phyloP scores from a whole-genome alignment of 257 asterid species.

The Lavandula angustifolia region DNA sequence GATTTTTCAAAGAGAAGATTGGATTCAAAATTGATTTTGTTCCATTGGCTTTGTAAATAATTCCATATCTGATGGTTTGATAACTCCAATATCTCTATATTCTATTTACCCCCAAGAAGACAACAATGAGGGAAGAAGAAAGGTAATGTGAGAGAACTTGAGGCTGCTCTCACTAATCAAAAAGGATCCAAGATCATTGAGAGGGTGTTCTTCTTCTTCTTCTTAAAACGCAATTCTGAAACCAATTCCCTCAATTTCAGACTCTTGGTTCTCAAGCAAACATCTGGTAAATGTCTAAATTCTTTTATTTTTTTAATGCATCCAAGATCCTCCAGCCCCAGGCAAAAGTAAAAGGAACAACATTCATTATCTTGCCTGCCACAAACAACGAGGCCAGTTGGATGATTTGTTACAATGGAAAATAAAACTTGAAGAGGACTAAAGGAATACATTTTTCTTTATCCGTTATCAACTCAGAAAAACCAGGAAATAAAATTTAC shows the following conservation, averaged over 20 bases:
- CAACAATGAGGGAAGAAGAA: background rate
- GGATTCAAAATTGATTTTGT: background rate
- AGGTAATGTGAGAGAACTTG: conserved; percentile 1
- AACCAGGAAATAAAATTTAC: background rate
- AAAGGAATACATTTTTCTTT: background rate
- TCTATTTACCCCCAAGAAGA: background rate
- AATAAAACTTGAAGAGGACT: background rate
- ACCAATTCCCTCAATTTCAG: background rate
- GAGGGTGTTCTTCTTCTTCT: background rate
- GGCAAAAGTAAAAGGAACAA: background rate
- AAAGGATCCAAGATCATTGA: conserved; percentile 11
- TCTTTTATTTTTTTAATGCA: too few species aligned
- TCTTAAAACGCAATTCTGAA: background rate
- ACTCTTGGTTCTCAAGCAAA: conserved; percentile 2
- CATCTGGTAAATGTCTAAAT: background rate
- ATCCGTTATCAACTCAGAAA: background rate
- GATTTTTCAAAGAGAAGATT: background rate
- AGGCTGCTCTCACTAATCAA: background rate
- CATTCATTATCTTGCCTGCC: background rate
- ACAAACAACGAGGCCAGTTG: background rate
- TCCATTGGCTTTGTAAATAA: conserved; percentile 16
- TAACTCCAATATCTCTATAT: conserved; percentile 1
- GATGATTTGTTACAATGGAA: background rate
- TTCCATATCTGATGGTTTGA: conserved; percentile 15
- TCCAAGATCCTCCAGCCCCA: background rate